phyloP scores from a whole-genome alignment of 2,329 filamentous ascomycete genomes.

The Xylariaceae sp. region DNA sequence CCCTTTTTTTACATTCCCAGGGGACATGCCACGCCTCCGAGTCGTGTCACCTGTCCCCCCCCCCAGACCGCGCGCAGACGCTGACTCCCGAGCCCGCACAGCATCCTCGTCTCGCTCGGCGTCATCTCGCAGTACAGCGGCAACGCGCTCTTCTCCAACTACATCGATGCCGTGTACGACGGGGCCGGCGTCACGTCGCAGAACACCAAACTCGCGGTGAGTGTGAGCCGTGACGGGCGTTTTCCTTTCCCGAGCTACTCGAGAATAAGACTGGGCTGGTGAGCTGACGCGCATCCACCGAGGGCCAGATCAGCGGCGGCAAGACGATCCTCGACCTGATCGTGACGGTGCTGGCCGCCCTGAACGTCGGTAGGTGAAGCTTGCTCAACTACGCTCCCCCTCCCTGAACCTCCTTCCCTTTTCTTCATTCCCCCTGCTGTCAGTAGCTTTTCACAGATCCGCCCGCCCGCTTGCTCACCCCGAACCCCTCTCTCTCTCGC shows the following conservation, averaged over 20 bases:
- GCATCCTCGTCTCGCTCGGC: slow-evolving; percentile 55
- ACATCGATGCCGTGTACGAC: slow-evolving; percentile 55
- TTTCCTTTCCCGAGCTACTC: not conserved
- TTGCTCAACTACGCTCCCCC: not conserved
- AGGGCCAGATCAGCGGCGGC: slow-evolving; percentile 40
- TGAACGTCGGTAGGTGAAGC: slow-evolving; percentile 30
- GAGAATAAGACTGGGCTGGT: not conserved
- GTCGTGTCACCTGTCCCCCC: too few relatives aligned
- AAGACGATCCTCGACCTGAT: slow-evolving; percentile 53
- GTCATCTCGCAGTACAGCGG: slow-evolving; percentile 63
- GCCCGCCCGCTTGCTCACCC: too few relatives aligned
- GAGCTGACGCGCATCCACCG: too few relatives aligned
- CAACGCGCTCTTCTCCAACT: slow-evolving; percentile 61
- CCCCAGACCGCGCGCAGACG: too few relatives aligned
- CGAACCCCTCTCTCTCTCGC: too few relatives aligned
- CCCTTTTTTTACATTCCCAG: too few relatives aligned
- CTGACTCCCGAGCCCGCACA: too few relatives aligned
- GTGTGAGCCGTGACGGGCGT: slow-evolving; percentile 9
- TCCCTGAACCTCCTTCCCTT: not conserved
- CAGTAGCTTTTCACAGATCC: too few relatives aligned
- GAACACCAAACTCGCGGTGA: slow-evolving; percentile 47
- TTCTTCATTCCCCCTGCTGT: too few relatives aligned
- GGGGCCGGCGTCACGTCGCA: slow-evolving; percentile 52
- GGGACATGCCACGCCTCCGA: too few relatives aligned
- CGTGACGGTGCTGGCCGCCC: slow-evolving; percentile 46